phyloP scores from a whole-genome alignment of 306 rosid species.

The Acmispon strigosus region DNA sequence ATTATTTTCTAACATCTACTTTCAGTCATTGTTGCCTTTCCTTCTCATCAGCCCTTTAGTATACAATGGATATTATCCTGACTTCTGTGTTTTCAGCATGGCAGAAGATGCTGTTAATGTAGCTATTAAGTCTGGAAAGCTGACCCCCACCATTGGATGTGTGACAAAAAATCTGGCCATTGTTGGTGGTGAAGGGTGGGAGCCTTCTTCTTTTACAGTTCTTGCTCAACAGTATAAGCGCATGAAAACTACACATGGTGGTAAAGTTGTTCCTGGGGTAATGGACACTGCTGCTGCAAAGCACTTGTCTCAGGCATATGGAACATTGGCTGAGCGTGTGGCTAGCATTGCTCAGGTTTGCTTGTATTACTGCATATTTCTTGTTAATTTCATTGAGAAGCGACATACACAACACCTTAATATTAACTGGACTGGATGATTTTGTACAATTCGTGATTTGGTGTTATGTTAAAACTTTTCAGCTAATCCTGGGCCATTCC shows the following conservation, averaged over 20 bases:
- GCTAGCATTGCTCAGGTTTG: conserved; percentile 96
- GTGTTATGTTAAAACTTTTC: background rate
- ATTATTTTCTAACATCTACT: background rate
- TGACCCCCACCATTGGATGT: conserved; percentile 58
- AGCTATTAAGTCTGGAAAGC: conserved; percentile 90
- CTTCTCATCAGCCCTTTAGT: conserved; percentile 1
- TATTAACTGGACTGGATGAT: background rate
- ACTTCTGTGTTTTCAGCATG: conserved; percentile 65
- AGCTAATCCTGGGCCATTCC: background rate
- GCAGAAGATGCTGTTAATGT: conserved; percentile 98
- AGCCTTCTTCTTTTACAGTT: conserved; percentile 81
- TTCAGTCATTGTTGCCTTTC: conserved; percentile 14
- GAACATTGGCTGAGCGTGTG: conserved; percentile 76
- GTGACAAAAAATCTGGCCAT: conserved; percentile 53
- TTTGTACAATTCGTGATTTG: background rate
- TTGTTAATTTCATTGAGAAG: background rate
- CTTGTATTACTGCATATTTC: conserved; percentile 17
- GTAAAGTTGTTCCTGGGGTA: conserved; percentile 85
- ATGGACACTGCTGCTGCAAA: conserved; percentile 87
- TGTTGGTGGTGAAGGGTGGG: conserved; percentile 95
- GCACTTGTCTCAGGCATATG: conserved; percentile 91
- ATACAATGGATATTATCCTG: conserved; percentile 22
- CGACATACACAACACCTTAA: background rate
- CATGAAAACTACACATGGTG: conserved; percentile 66
- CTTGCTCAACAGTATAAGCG: conserved; percentile 87